These are phyloP conservation scores for Botryotinia convoluta DNA, from an alignment of 2,329 filamentous ascomycete genomes.

Conservation along the genomic window DNA sequence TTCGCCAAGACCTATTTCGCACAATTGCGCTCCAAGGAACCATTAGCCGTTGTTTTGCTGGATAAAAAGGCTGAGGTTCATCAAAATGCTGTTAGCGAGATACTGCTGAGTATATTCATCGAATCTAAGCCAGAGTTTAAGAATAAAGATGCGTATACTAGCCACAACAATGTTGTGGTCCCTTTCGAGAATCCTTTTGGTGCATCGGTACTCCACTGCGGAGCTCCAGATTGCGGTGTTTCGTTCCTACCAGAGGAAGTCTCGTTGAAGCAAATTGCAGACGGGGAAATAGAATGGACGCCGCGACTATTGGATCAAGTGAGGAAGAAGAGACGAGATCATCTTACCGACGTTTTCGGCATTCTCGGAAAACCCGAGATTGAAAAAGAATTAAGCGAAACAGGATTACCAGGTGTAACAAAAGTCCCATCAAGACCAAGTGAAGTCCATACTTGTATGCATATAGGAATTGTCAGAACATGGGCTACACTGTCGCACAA, in stretches of 20 bases:
- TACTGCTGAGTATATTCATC: background rate
- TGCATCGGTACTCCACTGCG: background rate
- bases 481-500: background rate
- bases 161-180: background rate
- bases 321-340: background rate
- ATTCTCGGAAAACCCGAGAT: background rate
- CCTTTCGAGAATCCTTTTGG: background rate
- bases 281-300: background rate
- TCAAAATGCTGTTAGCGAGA: background rate
- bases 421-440: background rate
- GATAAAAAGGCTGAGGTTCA: background rate
- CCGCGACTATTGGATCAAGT: background rate
- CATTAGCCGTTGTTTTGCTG: background rate
- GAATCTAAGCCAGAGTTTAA: background rate
- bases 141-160: background rate
- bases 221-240: background rate
- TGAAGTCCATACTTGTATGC: background rate
- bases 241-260: background rate
- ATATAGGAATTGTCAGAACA: background rate
- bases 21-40: background rate
- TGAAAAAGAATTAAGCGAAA: background rate
- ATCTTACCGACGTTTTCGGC: background rate
- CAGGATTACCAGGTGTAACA: background rate
- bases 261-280: background rate
- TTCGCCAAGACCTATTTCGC: background rate